phyloP scores from a whole-genome alignment of 495 filamentous ascomycete species.

The Penicillium longicatenatum region DNA sequence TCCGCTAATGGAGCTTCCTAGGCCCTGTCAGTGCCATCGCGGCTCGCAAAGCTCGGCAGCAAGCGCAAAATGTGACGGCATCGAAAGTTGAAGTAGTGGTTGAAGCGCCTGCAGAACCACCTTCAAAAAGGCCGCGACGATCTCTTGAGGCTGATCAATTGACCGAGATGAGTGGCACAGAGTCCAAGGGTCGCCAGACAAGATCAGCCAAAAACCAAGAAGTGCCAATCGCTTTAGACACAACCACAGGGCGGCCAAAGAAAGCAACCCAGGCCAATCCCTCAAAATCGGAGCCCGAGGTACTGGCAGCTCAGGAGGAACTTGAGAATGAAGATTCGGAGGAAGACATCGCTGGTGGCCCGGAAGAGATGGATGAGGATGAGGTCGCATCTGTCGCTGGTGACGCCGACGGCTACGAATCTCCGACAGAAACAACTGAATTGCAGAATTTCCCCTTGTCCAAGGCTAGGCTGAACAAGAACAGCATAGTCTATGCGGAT shows the following conservation, averaged over 20 bases:
- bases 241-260: constrained; percentile 7
- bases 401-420: constrained; percentile 40
- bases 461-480: constrained; percentile 42
- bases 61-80: constrained; percentile 26
- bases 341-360: constrained; percentile 13
- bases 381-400: constrained; percentile 28
- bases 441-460: constrained; percentile 47
- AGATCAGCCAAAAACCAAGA: constrained; percentile 30
- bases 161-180: constrained; percentile 8
- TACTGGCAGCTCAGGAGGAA: constrained; percentile 15
- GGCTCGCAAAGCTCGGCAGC: constrained; percentile 50
- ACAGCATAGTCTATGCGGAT: constrained; percentile 44
- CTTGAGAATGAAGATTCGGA: constrained; percentile 25
- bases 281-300: background rate
- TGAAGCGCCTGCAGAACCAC: constrained; percentile 33
- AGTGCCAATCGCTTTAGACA: constrained; percentile 15
- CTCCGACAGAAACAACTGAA: constrained; percentile 34
- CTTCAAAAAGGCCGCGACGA: constrained; percentile 38
- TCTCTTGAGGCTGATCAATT: constrained; percentile 27
- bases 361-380: constrained; percentile 24
- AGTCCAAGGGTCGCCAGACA: constrained; percentile 21
- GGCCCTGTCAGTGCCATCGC: constrained; percentile 49
- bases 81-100: constrained; percentile 19
- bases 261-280: constrained; percentile 8
- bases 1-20: constrained; percentile 15